Evolutionary conservation across 23 red algal species (phyloP).

Genomic region (Rhodosorus marinus): DNA sequence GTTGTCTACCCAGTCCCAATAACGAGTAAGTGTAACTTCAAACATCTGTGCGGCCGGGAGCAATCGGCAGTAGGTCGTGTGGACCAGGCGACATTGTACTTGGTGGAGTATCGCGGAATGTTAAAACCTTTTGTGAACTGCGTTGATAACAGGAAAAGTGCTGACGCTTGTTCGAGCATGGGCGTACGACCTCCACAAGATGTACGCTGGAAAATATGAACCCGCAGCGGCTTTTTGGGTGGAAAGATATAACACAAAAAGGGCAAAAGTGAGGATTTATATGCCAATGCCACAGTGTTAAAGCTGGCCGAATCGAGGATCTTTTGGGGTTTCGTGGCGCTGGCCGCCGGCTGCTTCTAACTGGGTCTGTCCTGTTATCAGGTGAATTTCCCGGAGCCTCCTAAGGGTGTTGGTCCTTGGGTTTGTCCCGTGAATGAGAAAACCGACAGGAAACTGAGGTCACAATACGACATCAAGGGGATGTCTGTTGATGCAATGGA

Average conservation of each 20-base stretch:
- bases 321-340: too few relatives aligned
- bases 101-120: too few relatives aligned
- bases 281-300: constrained; percentile 2
- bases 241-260: constrained; percentile 56
- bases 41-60: constrained; percentile 21
- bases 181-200: constrained; percentile 54
- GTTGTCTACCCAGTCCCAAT: too few relatives aligned
- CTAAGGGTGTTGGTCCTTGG: not conserved
- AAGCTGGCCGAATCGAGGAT: too few relatives aligned
- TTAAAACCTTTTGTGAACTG: too few relatives aligned
- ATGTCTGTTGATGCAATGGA: constrained; percentile 30
- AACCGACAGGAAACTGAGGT: not conserved
- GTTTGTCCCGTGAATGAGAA: not conserved
- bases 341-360: constrained; percentile 9
- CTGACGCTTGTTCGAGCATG: constrained; percentile 67
- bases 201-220: constrained; percentile 25
- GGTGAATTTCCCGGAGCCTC: not conserved
- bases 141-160: constrained; percentile 10
- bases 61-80: constrained; percentile 11
- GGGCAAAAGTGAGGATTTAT: constrained; percentile 22
- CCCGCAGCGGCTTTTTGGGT: constrained; percentile 51
- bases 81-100: constrained; percentile 6
- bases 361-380: constrained; percentile 43
- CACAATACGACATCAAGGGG: not conserved
- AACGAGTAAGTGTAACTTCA: too few relatives aligned